These are phyloP conservation scores for Hymenoscyphus albidus DNA, from an alignment of 2,329 filamentous ascomycete genomes.

Conservation along the genomic window DNA sequence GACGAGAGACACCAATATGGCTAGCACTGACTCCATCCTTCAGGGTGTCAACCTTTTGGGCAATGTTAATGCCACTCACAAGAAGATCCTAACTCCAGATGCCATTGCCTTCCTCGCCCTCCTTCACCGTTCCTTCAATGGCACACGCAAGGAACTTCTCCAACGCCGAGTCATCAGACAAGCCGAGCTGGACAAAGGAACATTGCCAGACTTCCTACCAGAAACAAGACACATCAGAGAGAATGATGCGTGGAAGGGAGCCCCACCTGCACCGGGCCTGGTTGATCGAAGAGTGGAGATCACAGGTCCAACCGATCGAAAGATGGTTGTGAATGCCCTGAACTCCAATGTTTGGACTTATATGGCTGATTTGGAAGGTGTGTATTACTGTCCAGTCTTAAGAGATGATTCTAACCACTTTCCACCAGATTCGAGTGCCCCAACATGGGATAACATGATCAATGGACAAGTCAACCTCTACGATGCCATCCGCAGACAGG, in stretches of 20 bases:
- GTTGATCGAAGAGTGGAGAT: conserved; percentile 95
- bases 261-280: conserved; percentile 84
- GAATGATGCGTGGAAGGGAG: conserved; percentile 88
- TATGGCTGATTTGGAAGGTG: conserved; percentile 98
- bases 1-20: conserved; percentile 46
- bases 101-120: conserved; percentile 90
- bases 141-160: conserved; percentile 80
- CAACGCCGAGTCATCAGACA: conserved; percentile 83
- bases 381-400: not conserved
- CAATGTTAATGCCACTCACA: conserved; percentile 69
- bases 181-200: conserved; percentile 86
- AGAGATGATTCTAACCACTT: conserved; percentile 17
- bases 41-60: conserved; percentile 86
- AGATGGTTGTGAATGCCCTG: conserved; percentile 98
- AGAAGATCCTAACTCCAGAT: conserved; percentile 88
- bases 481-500: conserved; percentile 87
- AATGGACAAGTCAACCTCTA: conserved; percentile 97
- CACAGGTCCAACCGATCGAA: conserved; percentile 92
- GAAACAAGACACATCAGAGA: conserved; percentile 96
- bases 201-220: conserved; percentile 87
- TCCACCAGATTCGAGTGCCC: conserved; percentile 77
- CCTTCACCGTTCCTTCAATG: conserved; percentile 92
- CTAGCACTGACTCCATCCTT: conserved; percentile 70
- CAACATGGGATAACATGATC: conserved; percentile 99
- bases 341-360: conserved; percentile 98